Conservation (phyloP, 768 basidiomycete species). For the Podaxis carcinomalis region DNA sequence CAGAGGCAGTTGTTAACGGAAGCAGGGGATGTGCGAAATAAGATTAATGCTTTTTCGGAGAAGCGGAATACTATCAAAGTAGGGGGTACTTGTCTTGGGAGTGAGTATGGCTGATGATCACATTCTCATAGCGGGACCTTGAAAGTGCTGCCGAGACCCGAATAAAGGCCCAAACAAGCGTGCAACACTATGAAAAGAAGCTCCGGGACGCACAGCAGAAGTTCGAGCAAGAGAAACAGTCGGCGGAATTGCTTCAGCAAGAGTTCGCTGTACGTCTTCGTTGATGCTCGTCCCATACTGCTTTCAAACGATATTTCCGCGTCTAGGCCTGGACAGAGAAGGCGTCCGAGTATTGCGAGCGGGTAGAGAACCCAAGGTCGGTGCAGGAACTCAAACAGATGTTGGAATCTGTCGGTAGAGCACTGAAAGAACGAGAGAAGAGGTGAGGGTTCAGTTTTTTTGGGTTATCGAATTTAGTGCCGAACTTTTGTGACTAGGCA, state of each 20-base stretch:
- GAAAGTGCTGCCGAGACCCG: conserved; percentile 45
- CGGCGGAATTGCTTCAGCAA: conserved; percentile 46
- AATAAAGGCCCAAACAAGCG: conserved; percentile 43
- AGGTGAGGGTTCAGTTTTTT: conserved; percentile 32
- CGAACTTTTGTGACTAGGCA: conserved; percentile 39
- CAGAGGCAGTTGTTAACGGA: conserved; percentile 41
- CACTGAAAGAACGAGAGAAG: conserved; percentile 63
- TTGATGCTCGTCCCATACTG: not conserved
- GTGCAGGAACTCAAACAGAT: conserved; percentile 52
- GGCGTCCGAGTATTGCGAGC: conserved; percentile 59
- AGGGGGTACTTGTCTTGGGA: conserved; percentile 15
- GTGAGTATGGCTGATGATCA: not conserved
- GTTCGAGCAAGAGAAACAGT: conserved; percentile 40
- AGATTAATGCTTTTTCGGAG: conserved; percentile 50
- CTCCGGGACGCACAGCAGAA: conserved; percentile 43
- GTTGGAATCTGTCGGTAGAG: conserved; percentile 58
- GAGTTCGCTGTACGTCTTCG: conserved; percentile 56
- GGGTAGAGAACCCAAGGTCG: conserved; percentile 53
- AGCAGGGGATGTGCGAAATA: conserved; percentile 39
- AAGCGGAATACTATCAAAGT: conserved; percentile 41
- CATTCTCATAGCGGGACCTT: conserved; percentile 39
- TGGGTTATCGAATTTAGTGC: not conserved
- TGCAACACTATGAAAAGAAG: conserved; percentile 48
- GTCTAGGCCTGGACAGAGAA: conserved; percentile 58
- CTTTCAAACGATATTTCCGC: not conserved